Percentiles rank a stretch among this genome's conserved stretches.
These are phyloP conservation scores for Pleurotus cornucopiae DNA, from an alignment of 768 basidiomycete genomes.

Conservation along the genomic window DNA sequence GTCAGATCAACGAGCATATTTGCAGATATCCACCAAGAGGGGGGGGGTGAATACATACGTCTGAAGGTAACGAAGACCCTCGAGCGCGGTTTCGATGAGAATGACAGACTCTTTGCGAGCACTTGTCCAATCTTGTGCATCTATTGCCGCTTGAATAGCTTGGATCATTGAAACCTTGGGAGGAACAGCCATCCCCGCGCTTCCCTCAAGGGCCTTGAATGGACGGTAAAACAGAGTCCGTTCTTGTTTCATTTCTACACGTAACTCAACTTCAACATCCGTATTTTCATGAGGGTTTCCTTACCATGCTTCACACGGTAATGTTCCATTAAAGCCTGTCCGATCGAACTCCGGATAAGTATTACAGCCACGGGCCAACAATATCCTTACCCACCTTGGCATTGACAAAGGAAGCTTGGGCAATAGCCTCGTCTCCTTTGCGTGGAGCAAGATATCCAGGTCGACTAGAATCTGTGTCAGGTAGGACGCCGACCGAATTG, in stretches of 20 bases:
- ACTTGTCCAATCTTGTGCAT: constrained; percentile 35
- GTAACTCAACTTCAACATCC: constrained; percentile 3
- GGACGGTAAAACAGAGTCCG: constrained; percentile 63
- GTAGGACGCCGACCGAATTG: constrained; percentile 79
- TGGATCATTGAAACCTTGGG: constrained; percentile 31
- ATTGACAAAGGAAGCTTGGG: constrained; percentile 58
- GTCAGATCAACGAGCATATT: too few species aligned
- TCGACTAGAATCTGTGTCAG: constrained; percentile 60
- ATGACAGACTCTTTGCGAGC: constrained; percentile 45
- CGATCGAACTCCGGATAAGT: neutral
- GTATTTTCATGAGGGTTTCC: constrained; percentile 13
- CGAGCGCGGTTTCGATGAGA: constrained; percentile 50
- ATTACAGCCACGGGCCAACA: neutral
- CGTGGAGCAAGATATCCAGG: constrained; percentile 54
- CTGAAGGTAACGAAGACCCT: constrained; percentile 74
- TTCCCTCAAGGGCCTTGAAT: constrained; percentile 43
- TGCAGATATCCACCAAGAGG: too few species aligned
- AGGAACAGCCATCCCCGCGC: constrained; percentile 19
- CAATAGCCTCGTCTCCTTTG: constrained; percentile 45
- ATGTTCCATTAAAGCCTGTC: constrained; percentile 67
- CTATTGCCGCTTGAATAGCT: constrained; percentile 44
- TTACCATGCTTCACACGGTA: constrained; percentile 74
- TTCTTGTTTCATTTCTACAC: constrained; percentile 54
- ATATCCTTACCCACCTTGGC: constrained; percentile 39
- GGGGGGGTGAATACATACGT: constrained; percentile 35